phyloP scores from a whole-genome alignment of 352 stramenopile species.

The Pythium plurisporium region DNA sequence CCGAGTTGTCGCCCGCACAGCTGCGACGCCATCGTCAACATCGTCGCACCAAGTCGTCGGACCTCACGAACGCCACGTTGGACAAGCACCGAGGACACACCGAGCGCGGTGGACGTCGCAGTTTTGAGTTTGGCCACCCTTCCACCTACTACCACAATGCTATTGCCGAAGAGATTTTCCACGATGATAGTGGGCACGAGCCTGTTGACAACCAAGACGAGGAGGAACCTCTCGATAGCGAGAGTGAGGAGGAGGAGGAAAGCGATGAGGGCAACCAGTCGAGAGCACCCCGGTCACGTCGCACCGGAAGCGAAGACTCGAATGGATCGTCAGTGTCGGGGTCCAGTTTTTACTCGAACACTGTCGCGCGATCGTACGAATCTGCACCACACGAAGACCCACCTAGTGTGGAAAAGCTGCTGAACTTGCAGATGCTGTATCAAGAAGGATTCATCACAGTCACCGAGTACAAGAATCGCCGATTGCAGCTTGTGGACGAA shows the following conservation, averaged over 20 bases:
- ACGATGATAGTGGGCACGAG: slow-evolving; percentile 1
- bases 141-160: slow-evolving; percentile 8
- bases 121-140: background rate
- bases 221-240: slow-evolving; percentile 4
- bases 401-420: slow-evolving; percentile 53
- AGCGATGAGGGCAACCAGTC: background rate
- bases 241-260: slow-evolving; percentile 3
- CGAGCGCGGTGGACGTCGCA: background rate
- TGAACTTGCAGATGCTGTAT: slow-evolving; percentile 66
- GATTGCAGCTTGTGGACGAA: slow-evolving; percentile 61
- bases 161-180: slow-evolving; percentile 15
- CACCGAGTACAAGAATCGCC: slow-evolving; percentile 71
- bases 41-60: slow-evolving; percentile 15
- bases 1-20: slow-evolving; percentile 13
- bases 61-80: background rate
- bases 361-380: slow-evolving; percentile 13
- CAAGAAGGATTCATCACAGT: slow-evolving; percentile 82
- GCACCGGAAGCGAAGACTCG: slow-evolving; percentile 13
- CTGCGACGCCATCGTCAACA: slow-evolving; percentile 19
- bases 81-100: background rate
- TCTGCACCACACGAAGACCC: slow-evolving; percentile 21
- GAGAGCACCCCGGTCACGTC: background rate
- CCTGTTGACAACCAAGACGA: background rate
- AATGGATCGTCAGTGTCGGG: slow-evolving; percentile 14
- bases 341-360: slow-evolving; percentile 12